These are phyloP conservation scores for Coffea canephora DNA, from an alignment of 257 asterid species.

Conservation along the genomic window DNA sequence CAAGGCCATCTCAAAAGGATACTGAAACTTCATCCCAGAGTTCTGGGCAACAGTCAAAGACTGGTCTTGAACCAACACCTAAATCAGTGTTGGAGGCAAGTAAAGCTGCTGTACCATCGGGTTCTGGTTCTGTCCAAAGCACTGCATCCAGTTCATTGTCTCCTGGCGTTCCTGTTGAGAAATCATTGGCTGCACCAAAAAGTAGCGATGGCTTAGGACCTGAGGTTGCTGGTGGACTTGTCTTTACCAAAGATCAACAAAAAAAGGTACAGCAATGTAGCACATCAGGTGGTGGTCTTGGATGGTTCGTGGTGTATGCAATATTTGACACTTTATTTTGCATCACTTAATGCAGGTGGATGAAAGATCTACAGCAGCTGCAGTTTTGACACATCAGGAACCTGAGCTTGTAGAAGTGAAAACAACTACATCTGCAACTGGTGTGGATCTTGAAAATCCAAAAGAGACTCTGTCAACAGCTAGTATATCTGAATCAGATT, in stretches of 20 bases:
- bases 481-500: slow-evolving; percentile 26
- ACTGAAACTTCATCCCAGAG: slow-evolving; percentile 35
- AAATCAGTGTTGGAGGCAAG: slow-evolving; percentile 21
- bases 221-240: slow-evolving; percentile 30
- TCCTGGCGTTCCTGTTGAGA: slow-evolving; percentile 28
- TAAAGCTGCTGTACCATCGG: slow-evolving; percentile 22
- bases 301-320: slow-evolving; percentile 10
- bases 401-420: slow-evolving; percentile 26
- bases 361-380: slow-evolving; percentile 27
- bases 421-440: slow-evolving; percentile 20
- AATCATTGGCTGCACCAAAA: slow-evolving; percentile 26
- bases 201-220: slow-evolving; percentile 27
- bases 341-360: slow-evolving; percentile 43
- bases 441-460: slow-evolving; percentile 31
- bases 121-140: slow-evolving; percentile 33
- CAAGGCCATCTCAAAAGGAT: slow-evolving; percentile 45
- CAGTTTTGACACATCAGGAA: slow-evolving; percentile 40
- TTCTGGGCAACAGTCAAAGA: slow-evolving; percentile 39
- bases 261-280: slow-evolving; percentile 22
- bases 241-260: slow-evolving; percentile 30
- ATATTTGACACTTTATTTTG: slow-evolving; percentile 7
- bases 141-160: slow-evolving; percentile 19
- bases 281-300: slow-evolving; percentile 49
- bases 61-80: slow-evolving; percentile 38
- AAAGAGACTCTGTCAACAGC: slow-evolving; percentile 27